Conservation (phyloP, 768 basidiomycete genomes). For the Ramaria sp. region DNA sequence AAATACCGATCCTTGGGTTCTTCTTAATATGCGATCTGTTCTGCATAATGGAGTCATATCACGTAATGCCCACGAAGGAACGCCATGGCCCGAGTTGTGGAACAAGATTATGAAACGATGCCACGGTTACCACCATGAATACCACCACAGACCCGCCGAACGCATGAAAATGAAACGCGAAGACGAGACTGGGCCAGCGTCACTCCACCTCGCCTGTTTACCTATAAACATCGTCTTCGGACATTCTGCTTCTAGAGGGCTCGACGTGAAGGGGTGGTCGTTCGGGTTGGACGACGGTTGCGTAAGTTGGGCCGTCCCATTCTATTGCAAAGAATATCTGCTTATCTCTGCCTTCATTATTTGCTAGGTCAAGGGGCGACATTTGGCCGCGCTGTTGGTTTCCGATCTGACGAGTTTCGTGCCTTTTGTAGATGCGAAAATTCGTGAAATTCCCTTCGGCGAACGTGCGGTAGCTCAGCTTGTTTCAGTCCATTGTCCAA, state of each 20-base stretch:
- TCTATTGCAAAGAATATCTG: not conserved
- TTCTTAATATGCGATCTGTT: conserved; percentile 63
- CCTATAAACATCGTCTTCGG: conserved; percentile 81
- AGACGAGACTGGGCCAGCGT: conserved; percentile 12
- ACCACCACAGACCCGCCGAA: conserved; percentile 5
- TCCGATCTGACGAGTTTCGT: not conserved
- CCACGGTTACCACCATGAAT: conserved; percentile 10
- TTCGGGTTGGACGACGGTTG: conserved; percentile 85
- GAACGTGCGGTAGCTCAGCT: not conserved
- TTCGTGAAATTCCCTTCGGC: not conserved
- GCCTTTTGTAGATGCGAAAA: not conserved
- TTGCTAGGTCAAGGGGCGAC: conserved; percentile 43
- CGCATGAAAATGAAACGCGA: conserved; percentile 14
- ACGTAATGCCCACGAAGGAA: conserved; percentile 36
- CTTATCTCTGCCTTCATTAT: conserved; percentile 5
- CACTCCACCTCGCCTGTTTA: conserved; percentile 43
- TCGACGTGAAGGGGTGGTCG: conserved; percentile 76
- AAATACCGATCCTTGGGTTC: conserved; percentile 67
- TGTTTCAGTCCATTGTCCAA: not conserved
- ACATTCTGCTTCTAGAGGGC: conserved; percentile 67
- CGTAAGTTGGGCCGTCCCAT: conserved; percentile 30
- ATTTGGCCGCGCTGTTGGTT: conserved; percentile 61
- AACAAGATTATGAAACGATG: conserved; percentile 52
- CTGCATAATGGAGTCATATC: conserved; percentile 25
- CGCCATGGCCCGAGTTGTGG: conserved; percentile 72